Evolutionary conservation across 441 rosid genomes (phyloP).

Genomic region (Croton laevigatus): DNA sequence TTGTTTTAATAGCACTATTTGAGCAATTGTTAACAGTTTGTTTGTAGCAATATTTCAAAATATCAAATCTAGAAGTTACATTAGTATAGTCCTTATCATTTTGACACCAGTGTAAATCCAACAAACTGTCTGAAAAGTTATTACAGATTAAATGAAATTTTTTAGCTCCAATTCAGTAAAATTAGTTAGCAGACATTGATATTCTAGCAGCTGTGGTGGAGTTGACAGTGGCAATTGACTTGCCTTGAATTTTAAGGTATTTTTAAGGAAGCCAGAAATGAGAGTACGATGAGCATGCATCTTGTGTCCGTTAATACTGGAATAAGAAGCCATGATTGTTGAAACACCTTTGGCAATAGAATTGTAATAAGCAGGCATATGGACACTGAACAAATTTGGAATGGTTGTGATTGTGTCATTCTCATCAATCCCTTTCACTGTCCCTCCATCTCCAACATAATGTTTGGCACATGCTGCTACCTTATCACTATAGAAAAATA

Average conservation of each 20-base stretch:
- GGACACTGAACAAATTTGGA: slow-evolving; percentile 51
- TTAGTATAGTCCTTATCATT: too few species aligned
- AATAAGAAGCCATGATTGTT: slow-evolving; percentile 69
- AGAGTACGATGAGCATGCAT: slow-evolving; percentile 64
- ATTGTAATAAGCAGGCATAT: slow-evolving; percentile 60
- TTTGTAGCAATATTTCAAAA: too few species aligned
- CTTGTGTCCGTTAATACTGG: slow-evolving; percentile 68
- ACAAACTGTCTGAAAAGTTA: too few species aligned
- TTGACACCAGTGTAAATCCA: too few species aligned
- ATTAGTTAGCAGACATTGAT: too few species aligned
- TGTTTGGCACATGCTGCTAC: slow-evolving; percentile 60
- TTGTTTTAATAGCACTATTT: too few species aligned
- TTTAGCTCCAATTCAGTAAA: too few species aligned
- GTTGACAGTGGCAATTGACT: too few species aligned
- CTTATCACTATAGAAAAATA: slow-evolving; percentile 19
- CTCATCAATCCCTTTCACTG: slow-evolving; percentile 62
- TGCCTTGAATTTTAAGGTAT: slow-evolving; percentile 57
- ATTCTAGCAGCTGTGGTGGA: too few species aligned
- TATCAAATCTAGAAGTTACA: too few species aligned
- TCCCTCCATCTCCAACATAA: slow-evolving; percentile 77
- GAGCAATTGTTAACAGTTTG: too few species aligned
- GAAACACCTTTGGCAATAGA: slow-evolving; percentile 60
- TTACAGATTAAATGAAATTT: too few species aligned
- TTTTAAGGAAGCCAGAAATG: slow-evolving; percentile 50
- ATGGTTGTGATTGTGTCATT: slow-evolving; percentile 52